A percentile compares a stretch with the other conserved stretches of the same genome.
Conservation (phyloP, 139 green algal species). For the Chlorella vulgaris region DNA sequence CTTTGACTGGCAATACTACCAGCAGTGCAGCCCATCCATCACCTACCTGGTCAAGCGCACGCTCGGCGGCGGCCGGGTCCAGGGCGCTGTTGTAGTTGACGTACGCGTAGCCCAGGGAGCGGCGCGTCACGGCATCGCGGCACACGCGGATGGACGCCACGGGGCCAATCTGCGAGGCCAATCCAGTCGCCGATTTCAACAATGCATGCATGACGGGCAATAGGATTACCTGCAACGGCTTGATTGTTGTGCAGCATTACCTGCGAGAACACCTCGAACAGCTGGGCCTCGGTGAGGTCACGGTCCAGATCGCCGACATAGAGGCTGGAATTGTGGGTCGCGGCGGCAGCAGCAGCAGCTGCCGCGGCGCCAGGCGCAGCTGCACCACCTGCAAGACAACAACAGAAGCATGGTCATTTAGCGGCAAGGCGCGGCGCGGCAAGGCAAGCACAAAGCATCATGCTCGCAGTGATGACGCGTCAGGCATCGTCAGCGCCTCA, state of each 20-base stretch:
- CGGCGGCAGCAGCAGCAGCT: conserved; percentile 16
- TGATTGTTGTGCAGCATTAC: conserved; percentile 53
- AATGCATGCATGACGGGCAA: too few relatives aligned
- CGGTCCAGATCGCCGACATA: conserved; percentile 95
- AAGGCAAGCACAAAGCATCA: too few relatives aligned
- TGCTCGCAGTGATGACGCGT: too few relatives aligned
- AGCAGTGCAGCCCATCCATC: too few relatives aligned
- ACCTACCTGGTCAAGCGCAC: conserved; percentile 28
- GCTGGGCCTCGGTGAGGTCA: conserved; percentile 86
- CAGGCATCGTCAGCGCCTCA: neutral
- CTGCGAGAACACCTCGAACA: conserved; percentile 92
- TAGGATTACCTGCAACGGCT: neutral
- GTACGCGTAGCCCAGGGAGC: conserved; percentile 95
- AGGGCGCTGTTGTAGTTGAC: conserved; percentile 93
- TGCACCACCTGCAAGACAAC: neutral
- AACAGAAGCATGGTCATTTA: too few relatives aligned
- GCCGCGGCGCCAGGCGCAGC: conserved; percentile 1
- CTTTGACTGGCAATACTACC: neutral
- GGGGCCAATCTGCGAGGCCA: conserved; percentile 91
- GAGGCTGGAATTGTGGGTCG: conserved; percentile 73
- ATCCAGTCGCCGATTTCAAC: too few relatives aligned
- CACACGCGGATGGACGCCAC: conserved; percentile 93
- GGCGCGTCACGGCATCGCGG: conserved; percentile 90
- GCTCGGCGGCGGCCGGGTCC: conserved; percentile 81
- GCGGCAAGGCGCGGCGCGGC: too few relatives aligned